A percentile compares a stretch with the other conserved stretches of the same genome.
These are phyloP conservation scores for Flaveria sonorensis DNA, from an alignment of 129 eudicot genomes.

Conservation along the genomic window DNA sequence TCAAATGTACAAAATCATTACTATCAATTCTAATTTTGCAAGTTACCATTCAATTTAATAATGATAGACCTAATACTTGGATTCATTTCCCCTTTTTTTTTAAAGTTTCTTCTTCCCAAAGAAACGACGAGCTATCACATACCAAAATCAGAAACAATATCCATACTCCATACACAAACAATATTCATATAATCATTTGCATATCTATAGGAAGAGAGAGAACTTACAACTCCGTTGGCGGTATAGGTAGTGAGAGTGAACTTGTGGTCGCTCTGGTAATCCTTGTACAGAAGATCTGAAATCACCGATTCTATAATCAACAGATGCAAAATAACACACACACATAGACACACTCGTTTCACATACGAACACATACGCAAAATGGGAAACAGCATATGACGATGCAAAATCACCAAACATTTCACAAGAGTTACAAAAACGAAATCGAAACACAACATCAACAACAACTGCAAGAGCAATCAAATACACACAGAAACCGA, in stretches of 20 bases:
- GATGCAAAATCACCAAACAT: constrained; percentile 17
- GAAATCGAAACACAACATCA: background rate
- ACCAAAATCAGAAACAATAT: constrained; percentile 8
- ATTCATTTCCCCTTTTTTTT: background rate
- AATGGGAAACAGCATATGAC: background rate
- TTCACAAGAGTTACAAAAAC: background rate
- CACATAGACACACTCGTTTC: constrained; percentile 12
- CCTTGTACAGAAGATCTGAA: constrained; percentile 88
- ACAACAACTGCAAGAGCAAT: background rate
- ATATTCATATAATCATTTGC: background rate
- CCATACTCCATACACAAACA: background rate
- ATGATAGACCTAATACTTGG: constrained; percentile 18
- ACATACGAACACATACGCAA: constrained; percentile 1
- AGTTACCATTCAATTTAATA: background rate
- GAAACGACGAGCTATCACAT: constrained; percentile 6
- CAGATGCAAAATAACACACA: constrained; percentile 20
- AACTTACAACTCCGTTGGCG: constrained; percentile 65
- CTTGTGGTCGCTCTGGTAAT: constrained; percentile 81
- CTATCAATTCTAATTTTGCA: constrained; percentile 3
- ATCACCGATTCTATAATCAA: constrained; percentile 18
- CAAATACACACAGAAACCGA: background rate
- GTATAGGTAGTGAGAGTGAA: constrained; percentile 72
- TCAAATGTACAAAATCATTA: background rate
- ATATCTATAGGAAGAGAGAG: constrained; percentile 12
- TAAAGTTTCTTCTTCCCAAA: constrained; percentile 20